Base-by-base conservation (phyloP, 371 early-diverging fungal genomes). In the Circinella umbellata region DNA sequence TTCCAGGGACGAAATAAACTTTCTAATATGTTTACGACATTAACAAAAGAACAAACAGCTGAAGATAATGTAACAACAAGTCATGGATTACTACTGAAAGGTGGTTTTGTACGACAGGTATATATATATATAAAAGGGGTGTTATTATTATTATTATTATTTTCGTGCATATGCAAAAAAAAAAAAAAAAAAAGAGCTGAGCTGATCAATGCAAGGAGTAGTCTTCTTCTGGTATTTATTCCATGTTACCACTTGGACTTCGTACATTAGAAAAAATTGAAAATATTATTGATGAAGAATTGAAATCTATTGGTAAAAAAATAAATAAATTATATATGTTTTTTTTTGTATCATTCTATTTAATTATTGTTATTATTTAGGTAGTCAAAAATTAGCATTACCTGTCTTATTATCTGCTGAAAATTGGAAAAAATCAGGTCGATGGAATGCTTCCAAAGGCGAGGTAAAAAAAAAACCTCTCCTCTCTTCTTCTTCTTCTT, bases 201-300 rank as follows among this genome's bases (percentile, higher is more conserved):
- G 15, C 14, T 5, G 6, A 17, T 51, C 5, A 51, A 42, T 42
- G 42, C 51, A 14, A 51, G 14, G 15, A 14, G 8, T 72, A 91
- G 90, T 90, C 92, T 13, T 84, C 90, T 13, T 87, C 95, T 6
- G 97, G 97, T 3, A 88, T 95, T 35, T 96, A 90, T 82, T 88
- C 90, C 1, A 78, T 94, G 20, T 76, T 96, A 59, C 97, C 97
- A 10, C 75, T 93, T 35, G 97, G 91, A 3, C 81, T 94, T 34
- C 82, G 94, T 14, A 88, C 89, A 3, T 69, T 95, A 8, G 83
- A 81, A 59, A 95, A 95, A 76, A 79, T 96, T 18, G 91, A 92
- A 70, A 64, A 61, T 2, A 90, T 96, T 42, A 90, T 96, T 68
- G 93, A 94, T 71, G 82, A 88, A 38, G 95, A 95, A 75, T 89